Evolutionary conservation across 345 rosid genomes (phyloP).

Genomic region (Eucalyptus decipiens): DNA sequence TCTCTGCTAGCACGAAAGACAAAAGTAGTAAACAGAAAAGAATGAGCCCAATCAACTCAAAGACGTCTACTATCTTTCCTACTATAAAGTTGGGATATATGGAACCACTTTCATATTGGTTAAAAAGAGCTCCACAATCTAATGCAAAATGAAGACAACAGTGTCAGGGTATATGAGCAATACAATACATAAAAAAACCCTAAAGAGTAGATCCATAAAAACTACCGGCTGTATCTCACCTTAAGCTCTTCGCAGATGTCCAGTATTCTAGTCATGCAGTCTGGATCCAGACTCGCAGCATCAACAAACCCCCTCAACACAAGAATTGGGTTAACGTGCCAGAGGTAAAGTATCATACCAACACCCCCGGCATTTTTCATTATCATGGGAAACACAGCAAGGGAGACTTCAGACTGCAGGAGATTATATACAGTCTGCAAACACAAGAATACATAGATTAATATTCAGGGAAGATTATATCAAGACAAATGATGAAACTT

Average conservation of each 20-base stretch:
- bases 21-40: neutral
- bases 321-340: constrained; percentile 68
- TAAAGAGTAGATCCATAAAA: neutral
- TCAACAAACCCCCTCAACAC: constrained; percentile 69
- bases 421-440: constrained; percentile 84
- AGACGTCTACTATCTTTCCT: neutral
- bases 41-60: neutral
- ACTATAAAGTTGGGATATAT: neutral
- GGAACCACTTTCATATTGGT: neutral
- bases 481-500: neutral
- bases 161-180: neutral
- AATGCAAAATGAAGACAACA: neutral
- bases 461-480: neutral
- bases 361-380: constrained; percentile 25
- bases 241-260: constrained; percentile 75
- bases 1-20: neutral
- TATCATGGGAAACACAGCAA: constrained; percentile 55
- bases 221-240: constrained; percentile 21
- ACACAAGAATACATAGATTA: neutral
- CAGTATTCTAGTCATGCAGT: constrained; percentile 39
- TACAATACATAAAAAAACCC: neutral
- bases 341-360: constrained; percentile 56
- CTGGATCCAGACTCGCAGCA: constrained; percentile 38
- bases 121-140: neutral
- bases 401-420: constrained; percentile 64